Conservation (phyloP, 2,329 filamentous ascomycete genomes). For the Colletotrichum lentis region DNA sequence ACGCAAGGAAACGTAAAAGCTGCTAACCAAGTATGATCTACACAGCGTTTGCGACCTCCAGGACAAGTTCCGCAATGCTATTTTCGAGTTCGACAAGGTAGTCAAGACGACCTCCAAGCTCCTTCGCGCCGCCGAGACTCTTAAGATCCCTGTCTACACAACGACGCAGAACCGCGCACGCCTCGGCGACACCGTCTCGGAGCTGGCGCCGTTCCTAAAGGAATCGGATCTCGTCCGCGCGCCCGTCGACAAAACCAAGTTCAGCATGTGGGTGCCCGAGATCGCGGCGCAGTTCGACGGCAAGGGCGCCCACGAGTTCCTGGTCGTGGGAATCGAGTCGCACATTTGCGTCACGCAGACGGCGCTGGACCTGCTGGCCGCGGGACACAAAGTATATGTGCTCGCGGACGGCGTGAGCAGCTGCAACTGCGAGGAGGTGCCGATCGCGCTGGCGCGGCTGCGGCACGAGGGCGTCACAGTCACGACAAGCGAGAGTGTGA, state of each 20-base stretch:
- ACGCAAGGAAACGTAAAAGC: neutral
- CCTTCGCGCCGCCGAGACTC: constrained; percentile 68
- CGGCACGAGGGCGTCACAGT: constrained; percentile 78
- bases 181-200: constrained; percentile 80
- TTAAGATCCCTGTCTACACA: constrained; percentile 80
- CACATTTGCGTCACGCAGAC: constrained; percentile 98
- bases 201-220: constrained; percentile 67
- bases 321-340: constrained; percentile 88
- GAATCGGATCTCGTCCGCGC: constrained; percentile 48
- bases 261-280: constrained; percentile 84
- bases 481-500: constrained; percentile 86
- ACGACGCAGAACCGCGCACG: constrained; percentile 85
- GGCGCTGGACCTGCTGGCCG: constrained; percentile 77
- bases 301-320: constrained; percentile 61
- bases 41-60: constrained; percentile 90
- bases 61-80: constrained; percentile 86
- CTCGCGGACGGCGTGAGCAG: constrained; percentile 90
- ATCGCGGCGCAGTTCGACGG: constrained; percentile 56
- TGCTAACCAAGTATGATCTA: neutral
- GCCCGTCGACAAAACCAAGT: constrained; percentile 84
- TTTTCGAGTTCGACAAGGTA: constrained; percentile 87
- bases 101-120: constrained; percentile 74
- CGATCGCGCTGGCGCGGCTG: constrained; percentile 78
- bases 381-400: constrained; percentile 84
- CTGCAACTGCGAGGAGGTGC: constrained; percentile 83